Base-by-base conservation (phyloP, 352 stramenopile genomes). In the Phytophthora pistaciae region DNA sequence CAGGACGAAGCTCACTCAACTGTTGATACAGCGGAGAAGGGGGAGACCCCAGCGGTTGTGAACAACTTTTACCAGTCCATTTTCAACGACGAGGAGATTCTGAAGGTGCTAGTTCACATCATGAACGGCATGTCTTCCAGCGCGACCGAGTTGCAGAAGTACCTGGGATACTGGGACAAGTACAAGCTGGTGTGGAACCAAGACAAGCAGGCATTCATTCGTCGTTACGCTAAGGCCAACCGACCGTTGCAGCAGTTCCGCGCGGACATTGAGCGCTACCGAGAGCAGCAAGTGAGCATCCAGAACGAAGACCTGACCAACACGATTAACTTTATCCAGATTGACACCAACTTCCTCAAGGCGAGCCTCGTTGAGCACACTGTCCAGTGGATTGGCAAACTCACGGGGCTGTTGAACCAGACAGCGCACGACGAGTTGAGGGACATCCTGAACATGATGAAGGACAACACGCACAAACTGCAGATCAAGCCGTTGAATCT, bases 91-190 rank as follows among this genome's bases (percentile, higher is more conserved):
- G 92, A 98, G 74, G 96, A 99, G 61, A 98, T 98, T 40, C 75
- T 99, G 3, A 98, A 98, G 68, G 90, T 98, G 11, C 79, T 98
- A 7, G 93, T 98, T 1, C 90, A 98, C 56, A 98, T 99, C 60
- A 98, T 98, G 94, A 98, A 99, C 71, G 95, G 95, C 11, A 98
- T 99, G 93, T 96, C 87, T 2, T 95, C 92, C 0, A 98, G 89
- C 61, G 92, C 93, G 3, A 98, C 94, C 5, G 92, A 98, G 64
- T 71, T 99, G 6, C 93, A 98, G 70, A 98, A 98, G 71, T 98
- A 99, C 66, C 77, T 98, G 18, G 92, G 91, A 16, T 98, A 98
- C 70, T 98, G 94, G 94, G 93, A 98, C 68, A 98, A 98, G 78
- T 98, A 97, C 81, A 97, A 95, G 46, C 68, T 96, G 18, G 72